phyloP scores from a whole-genome alignment of 306 rosid genomes.

The Vachellia pachyceras region DNA sequence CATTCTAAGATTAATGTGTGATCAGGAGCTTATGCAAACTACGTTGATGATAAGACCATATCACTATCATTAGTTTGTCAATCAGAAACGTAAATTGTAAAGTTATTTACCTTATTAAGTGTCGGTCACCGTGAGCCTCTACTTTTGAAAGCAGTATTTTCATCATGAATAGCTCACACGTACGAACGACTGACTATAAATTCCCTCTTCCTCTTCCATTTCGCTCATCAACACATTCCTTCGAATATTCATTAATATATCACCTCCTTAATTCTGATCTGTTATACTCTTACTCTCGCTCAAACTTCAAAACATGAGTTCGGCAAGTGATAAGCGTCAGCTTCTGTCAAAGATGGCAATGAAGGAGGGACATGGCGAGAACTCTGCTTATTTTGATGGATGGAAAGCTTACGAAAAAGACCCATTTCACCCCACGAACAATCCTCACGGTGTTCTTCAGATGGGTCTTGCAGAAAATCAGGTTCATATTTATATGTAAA shows the following conservation, averaged over 20 bases:
- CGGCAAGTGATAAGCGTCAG: conserved; percentile 8
- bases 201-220: background rate
- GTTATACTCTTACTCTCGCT: too few species aligned
- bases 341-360: conserved; percentile 47
- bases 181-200: background rate
- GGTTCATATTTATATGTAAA: conserved; percentile 27
- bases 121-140: background rate
- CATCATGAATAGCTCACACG: background rate
- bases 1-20: background rate
- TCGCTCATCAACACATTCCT: background rate
- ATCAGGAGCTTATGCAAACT: too few species aligned
- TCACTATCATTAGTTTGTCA: background rate
- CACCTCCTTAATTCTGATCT: too few species aligned
- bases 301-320: conserved; percentile 18
- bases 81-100: background rate
- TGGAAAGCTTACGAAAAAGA: conserved; percentile 68
- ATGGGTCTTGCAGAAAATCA: conserved; percentile 80
- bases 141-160: background rate
- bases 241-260: too few species aligned
- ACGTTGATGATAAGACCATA: background rate
- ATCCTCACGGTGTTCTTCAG: conserved; percentile 63
- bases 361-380: conserved; percentile 49
- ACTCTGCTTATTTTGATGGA: conserved; percentile 64
- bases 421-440: conserved; percentile 54
- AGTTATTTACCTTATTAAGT: background rate